A percentile compares a stretch with the other conserved stretches of the same genome.
Conservation (phyloP, 352 stramenopile species). For the Pythium brachiatum region DNA sequence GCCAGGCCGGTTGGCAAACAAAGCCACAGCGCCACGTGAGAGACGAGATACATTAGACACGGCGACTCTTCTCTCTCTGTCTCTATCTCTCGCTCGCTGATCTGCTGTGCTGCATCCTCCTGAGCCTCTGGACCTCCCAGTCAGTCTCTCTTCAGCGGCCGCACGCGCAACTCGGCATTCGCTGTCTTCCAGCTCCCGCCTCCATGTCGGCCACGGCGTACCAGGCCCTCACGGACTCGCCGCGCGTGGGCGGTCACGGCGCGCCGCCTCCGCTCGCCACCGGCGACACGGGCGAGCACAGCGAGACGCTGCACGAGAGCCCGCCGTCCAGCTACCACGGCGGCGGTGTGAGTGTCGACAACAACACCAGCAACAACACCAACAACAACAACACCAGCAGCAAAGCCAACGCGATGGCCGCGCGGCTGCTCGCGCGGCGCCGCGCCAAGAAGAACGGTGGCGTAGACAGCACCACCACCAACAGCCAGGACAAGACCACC, state of each 20-base stretch:
- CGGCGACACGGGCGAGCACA: constrained; percentile 11
- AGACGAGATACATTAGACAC: no score
- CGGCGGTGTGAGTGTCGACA: neutral
- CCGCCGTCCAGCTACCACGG: constrained; percentile 12
- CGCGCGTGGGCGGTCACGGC: constrained; percentile 9
- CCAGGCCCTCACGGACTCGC: constrained; percentile 22
- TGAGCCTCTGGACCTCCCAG: no score
- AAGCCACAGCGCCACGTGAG: no score
- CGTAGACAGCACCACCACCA: neutral
- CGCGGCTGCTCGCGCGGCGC: constrained; percentile 12
- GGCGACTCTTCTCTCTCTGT: no score
- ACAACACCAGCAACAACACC: neutral
- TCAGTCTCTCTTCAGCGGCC: neutral
- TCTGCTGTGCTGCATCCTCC: no score
- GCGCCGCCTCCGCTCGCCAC: neutral
- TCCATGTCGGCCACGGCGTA: constrained; percentile 16
- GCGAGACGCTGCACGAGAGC: constrained; percentile 29
- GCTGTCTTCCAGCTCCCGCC: neutral
- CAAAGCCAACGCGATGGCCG: constrained; percentile 7
- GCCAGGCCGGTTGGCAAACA: no score
- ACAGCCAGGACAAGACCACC: constrained; percentile 1
- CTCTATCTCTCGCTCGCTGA: no score
- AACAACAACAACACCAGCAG: neutral
- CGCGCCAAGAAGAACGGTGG: constrained; percentile 14
- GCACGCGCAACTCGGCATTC: no score